A percentile compares a stretch with the other conserved stretches of the same genome.
Conservation (phyloP, 2,329 filamentous ascomycete genomes). For the Xylaria hypoxylon region DNA sequence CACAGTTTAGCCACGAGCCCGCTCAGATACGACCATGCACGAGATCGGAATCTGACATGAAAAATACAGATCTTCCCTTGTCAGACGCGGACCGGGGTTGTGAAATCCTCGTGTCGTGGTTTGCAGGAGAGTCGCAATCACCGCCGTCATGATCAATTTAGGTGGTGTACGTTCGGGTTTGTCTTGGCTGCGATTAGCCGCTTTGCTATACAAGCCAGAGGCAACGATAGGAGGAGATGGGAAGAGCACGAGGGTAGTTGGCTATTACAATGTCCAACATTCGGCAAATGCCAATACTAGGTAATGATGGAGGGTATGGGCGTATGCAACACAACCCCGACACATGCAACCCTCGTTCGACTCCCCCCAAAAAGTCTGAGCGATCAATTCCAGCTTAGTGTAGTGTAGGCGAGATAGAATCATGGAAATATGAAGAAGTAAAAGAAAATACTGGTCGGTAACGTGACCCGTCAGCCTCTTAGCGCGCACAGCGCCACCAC, state of each 20-base stretch:
- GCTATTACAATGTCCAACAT: constrained; percentile 34
- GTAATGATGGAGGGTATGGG: constrained; percentile 23
- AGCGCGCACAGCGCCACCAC: constrained; percentile 32
- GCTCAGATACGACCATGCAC: constrained; percentile 40
- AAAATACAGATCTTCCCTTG: constrained; percentile 43
- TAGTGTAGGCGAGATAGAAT: too few relatives aligned
- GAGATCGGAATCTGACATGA: constrained; percentile 46
- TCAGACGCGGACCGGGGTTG: constrained; percentile 33
- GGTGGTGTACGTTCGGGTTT: constrained; percentile 25
- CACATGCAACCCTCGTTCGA: constrained; percentile 39
- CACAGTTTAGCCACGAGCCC: constrained; percentile 38
- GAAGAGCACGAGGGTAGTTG: constrained; percentile 25
- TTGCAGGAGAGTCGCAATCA: constrained; percentile 21
- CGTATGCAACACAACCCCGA: constrained; percentile 31
- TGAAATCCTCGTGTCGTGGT: constrained; percentile 31
- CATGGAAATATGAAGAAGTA: not conserved
- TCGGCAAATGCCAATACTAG: constrained; percentile 33
- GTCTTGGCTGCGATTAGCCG: constrained; percentile 35
- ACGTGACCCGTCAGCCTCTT: constrained; percentile 38
- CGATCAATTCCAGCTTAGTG: constrained; percentile 24
- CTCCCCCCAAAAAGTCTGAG: constrained; percentile 14
- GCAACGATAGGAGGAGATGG: constrained; percentile 20
- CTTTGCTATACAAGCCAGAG: constrained; percentile 16
- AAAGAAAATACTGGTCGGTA: constrained; percentile 18
- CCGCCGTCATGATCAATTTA: constrained; percentile 27